Percentiles rank a stretch among this genome's conserved stretches.
phyloP scores from a whole-genome alignment of 2,329 filamentous ascomycete species.

The Neofusicoccum umdonicola region DNA sequence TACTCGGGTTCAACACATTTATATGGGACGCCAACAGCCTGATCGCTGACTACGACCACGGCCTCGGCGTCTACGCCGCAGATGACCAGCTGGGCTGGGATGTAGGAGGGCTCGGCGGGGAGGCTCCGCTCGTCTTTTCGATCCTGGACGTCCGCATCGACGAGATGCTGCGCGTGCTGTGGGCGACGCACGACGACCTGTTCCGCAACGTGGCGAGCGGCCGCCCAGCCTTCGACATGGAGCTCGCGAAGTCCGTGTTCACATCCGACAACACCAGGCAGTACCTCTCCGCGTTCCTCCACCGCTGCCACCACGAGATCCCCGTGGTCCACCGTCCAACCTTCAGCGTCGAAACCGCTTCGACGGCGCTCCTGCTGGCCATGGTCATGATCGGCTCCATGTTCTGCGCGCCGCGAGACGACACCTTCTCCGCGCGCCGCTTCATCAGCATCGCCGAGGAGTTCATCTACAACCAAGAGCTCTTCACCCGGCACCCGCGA shows the following conservation, averaged over 20 bases:
- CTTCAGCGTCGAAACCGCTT: not conserved
- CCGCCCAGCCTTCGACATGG: not conserved
- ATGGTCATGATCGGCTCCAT: not conserved
- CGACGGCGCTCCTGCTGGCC: not conserved
- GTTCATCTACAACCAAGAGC: not conserved
- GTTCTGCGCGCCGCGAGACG: not conserved
- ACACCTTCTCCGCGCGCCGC: not conserved
- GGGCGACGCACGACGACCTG: not conserved
- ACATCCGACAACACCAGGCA: conserved; percentile 2
- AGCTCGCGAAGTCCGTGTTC: not conserved
- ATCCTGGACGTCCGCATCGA: not conserved
- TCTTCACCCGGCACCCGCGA: not conserved
- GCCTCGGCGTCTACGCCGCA: not conserved
- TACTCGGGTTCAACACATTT: not conserved
- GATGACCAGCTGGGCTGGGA: not conserved
- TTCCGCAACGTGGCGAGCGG: not conserved
- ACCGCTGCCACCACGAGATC: conserved; percentile 12
- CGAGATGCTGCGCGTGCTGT: not conserved
- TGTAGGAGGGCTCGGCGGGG: not conserved
- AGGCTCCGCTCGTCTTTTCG: not conserved
- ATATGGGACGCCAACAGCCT: not conserved
- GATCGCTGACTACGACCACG: not conserved
- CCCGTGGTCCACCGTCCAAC: not conserved
- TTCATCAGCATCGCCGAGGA: not conserved
- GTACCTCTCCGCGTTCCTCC: conserved; percentile 14